These are phyloP conservation scores for Boletus rubropictus DNA, from an alignment of 768 basidiomycete genomes.

Conservation along the genomic window DNA sequence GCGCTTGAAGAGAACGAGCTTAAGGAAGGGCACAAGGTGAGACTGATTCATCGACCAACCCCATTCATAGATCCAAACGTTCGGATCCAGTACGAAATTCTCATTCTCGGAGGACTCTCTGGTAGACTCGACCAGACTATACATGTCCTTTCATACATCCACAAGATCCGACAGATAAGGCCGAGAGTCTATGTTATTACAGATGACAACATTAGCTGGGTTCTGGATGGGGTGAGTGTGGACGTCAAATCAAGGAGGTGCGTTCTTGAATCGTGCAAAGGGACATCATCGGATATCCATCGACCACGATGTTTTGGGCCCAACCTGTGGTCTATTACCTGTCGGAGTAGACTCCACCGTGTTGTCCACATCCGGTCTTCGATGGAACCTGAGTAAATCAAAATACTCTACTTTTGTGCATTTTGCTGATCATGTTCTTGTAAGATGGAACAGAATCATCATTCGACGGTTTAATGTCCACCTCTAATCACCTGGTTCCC, in stretches of 20 bases:
- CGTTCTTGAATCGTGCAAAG: conserved; percentile 35
- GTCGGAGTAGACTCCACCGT: conserved; percentile 73
- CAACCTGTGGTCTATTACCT: conserved; percentile 93
- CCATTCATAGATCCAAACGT: neutral
- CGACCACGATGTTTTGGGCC: conserved; percentile 68
- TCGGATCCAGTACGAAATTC: conserved; percentile 50
- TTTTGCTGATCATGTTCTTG: conserved; percentile 4
- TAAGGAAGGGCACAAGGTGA: conserved; percentile 35
- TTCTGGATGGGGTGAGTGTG: conserved; percentile 62
- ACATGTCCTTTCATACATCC: conserved; percentile 78
- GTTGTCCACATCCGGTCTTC: conserved; percentile 77
- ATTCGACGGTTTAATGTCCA: conserved; percentile 82
- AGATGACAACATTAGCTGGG: conserved; percentile 91
- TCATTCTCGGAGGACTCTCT: conserved; percentile 83
- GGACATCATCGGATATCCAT: conserved; percentile 78
- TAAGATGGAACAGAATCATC: conserved; percentile 62
- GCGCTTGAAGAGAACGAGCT: conserved; percentile 57
- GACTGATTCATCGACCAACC: neutral
- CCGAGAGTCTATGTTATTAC: conserved; percentile 68
- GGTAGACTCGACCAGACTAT: conserved; percentile 94
- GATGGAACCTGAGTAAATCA: conserved; percentile 80
- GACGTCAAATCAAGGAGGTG: neutral
- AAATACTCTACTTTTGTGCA: neutral
- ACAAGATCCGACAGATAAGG: conserved; percentile 65
- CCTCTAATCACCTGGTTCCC: conserved; percentile 86